A percentile compares a stretch with the other conserved stretches of the same genome.
phyloP scores from a whole-genome alignment of 2,329 filamentous ascomycete genomes.

The Diaporthe sp. region DNA sequence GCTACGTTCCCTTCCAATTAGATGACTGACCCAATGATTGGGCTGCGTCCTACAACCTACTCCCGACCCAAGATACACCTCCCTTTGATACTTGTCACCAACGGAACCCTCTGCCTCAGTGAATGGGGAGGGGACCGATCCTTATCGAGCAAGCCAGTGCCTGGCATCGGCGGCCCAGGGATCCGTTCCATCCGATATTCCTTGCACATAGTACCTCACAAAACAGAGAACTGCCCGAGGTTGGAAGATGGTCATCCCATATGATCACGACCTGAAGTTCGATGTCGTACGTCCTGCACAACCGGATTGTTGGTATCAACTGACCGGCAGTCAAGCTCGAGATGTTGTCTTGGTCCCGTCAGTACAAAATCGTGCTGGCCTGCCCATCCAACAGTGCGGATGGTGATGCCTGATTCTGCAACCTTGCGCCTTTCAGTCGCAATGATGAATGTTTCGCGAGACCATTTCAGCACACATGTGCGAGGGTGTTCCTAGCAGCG shows the following conservation, averaged over 20 bases:
- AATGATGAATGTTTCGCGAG: background rate
- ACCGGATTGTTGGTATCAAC: background rate
- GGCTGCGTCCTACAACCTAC: background rate
- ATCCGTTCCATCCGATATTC: background rate
- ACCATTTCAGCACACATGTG: background rate
- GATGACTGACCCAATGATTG: background rate
- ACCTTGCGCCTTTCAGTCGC: background rate
- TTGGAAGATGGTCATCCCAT: background rate
- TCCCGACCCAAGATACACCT: background rate
- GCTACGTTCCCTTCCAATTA: background rate
- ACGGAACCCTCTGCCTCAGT: background rate
- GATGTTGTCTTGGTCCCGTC: background rate
- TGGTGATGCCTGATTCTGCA: background rate
- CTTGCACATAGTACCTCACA: background rate
- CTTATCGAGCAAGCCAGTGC: background rate
- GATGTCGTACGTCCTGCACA: background rate
- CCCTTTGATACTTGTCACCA: background rate
- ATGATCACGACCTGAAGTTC: background rate
- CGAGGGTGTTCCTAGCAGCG: background rate
- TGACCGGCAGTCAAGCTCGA: background rate
- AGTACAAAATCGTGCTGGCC: background rate
- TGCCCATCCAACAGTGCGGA: background rate
- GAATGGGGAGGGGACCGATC: background rate
- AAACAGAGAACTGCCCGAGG: background rate
- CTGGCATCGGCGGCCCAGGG: background rate